These are phyloP conservation scores for Ballota nigra DNA, from an alignment of 257 asterid species.

Conservation along the genomic window DNA sequence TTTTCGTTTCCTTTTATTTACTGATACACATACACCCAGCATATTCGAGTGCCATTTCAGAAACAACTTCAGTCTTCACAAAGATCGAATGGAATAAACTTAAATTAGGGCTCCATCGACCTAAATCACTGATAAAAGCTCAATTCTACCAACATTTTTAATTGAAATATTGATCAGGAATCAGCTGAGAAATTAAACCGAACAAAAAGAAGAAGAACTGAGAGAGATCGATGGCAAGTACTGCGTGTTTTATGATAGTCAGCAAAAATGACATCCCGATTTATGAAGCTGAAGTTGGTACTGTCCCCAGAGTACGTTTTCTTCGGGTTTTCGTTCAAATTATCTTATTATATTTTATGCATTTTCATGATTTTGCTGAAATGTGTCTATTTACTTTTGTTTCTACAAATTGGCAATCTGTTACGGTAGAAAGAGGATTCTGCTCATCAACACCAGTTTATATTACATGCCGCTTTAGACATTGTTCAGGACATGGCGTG, in stretches of 20 bases:
- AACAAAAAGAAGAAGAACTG: no score
- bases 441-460: slow-evolving; percentile 97
- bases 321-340: background rate
- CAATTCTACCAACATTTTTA: background rate
- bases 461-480: slow-evolving; percentile 90
- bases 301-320: slow-evolving; percentile 70
- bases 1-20: no score
- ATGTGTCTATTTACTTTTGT: background rate
- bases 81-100: no score
- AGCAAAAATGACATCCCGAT: slow-evolving; percentile 93
- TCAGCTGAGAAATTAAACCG: background rate
- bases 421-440: slow-evolving; percentile 82
- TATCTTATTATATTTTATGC: background rate
- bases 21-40: no score
- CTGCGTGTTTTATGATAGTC: slow-evolving; percentile 93
- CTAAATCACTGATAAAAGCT: background rate
- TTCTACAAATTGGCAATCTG: background rate
- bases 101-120: slow-evolving; percentile 19
- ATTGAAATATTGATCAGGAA: background rate
- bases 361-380: background rate
- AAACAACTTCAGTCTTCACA: no score
- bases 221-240: slow-evolving; percentile 62
- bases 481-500: slow-evolving; percentile 94
- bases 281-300: slow-evolving; percentile 98
- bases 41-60: no score